Percentiles rank a stretch among this genome's conserved stretches.
phyloP scores from a whole-genome alignment of 139 green algal species.

The Mychonastes homosphaera region DNA sequence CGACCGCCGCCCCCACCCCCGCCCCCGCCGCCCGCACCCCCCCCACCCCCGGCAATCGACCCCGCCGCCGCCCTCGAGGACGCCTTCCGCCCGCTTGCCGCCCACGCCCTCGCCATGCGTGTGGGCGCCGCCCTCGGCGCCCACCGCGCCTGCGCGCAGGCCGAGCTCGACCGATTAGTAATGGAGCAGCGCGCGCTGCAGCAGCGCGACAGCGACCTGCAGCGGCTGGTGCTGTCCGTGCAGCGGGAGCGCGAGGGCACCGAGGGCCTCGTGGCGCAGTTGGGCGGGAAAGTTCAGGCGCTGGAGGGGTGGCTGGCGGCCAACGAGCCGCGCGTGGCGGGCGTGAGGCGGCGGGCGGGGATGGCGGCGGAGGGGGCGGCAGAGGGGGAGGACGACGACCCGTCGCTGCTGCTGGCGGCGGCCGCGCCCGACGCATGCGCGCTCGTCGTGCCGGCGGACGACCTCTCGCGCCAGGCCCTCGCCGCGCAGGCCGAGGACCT shows the following conservation, averaged over 20 bases:
- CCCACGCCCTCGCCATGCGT: conserved; percentile 18
- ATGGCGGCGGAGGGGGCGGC: conserved; percentile 14
- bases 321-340: conserved; percentile 51
- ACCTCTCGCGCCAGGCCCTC: conserved; percentile 57
- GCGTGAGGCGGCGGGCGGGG: too few relatives aligned
- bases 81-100: conserved; percentile 25
- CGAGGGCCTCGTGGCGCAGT: conserved; percentile 48
- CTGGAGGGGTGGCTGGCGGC: conserved; percentile 53
- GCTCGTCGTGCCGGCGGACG: conserved; percentile 53
- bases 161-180: conserved; percentile 35
- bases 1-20: conserved; percentile 6
- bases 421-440: too few relatives aligned
- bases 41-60: background rate
- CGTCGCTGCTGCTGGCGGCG: conserved; percentile 1
- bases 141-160: conserved; percentile 15
- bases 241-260: conserved; percentile 50
- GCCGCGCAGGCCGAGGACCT: conserved; percentile 64
- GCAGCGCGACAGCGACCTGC: conserved; percentile 27
- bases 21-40: background rate
- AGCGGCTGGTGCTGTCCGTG: conserved; percentile 19
- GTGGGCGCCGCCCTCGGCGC: conserved; percentile 29
- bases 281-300: conserved; percentile 34
- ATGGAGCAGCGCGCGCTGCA: conserved; percentile 37
- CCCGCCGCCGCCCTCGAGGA: conserved; percentile 2
- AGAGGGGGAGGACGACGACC: background rate